Percentiles rank a stretch among this genome's conserved stretches.
These are phyloP conservation scores for Calycina marina DNA, from an alignment of 2,329 filamentous ascomycete genomes.

Conservation along the genomic window DNA sequence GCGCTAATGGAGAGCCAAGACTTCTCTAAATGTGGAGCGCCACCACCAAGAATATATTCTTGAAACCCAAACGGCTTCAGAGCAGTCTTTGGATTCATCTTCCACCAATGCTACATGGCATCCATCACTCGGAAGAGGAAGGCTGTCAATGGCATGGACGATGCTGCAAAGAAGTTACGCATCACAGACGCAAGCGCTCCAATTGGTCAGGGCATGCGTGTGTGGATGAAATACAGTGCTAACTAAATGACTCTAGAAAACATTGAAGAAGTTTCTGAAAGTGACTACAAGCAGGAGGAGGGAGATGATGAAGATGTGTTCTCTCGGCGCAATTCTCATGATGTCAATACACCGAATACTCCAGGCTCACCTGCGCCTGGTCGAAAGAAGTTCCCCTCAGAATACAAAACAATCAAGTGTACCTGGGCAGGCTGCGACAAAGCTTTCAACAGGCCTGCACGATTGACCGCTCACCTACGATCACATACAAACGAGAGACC, in stretches of 20 bases:
- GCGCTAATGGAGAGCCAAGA: no score
- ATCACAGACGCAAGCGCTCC: not conserved
- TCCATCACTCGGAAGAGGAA: not conserved
- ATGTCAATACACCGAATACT: conserved; percentile 31
- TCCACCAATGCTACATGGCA: no score
- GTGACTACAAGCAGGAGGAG: conserved; percentile 22
- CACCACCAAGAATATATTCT: no score
- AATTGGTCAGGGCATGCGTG: not conserved
- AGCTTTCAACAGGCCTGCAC: conserved; percentile 75
- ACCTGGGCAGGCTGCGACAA: conserved; percentile 61
- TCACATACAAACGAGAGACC: conserved; percentile 78
- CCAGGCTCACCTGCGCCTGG: conserved; percentile 31
- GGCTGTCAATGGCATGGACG: not conserved
- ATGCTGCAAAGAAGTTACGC: not conserved
- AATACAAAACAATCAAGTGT: conserved; percentile 64
- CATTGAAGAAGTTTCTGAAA: conserved; percentile 29
- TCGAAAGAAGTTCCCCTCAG: conserved; percentile 44
- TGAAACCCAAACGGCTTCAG: no score
- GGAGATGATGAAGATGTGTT: conserved; percentile 16
- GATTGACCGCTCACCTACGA: conserved; percentile 64
- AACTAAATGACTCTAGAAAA: conserved; percentile 6
- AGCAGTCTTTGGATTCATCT: no score
- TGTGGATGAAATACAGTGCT: not conserved
- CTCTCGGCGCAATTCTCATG: conserved; percentile 21
- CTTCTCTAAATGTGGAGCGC: no score